These are phyloP conservation scores for Camellia japonica DNA, from an alignment of 148 eudicot genomes.

Conservation along the genomic window DNA sequence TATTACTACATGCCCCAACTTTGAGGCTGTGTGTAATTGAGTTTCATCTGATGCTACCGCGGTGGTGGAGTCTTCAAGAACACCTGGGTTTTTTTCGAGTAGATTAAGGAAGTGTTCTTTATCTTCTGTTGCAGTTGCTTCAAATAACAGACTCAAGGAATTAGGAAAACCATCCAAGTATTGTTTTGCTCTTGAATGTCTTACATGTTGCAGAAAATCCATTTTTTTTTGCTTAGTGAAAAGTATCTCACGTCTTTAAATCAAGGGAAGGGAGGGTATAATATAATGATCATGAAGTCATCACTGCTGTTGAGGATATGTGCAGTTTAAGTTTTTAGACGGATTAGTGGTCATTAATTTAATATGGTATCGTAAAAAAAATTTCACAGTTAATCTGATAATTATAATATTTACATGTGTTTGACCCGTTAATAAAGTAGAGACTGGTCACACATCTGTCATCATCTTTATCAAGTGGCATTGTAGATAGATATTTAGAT, in stretches of 20 bases:
- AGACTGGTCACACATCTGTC: not conserved
- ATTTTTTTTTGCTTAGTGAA: not conserved
- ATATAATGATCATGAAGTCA: not conserved
- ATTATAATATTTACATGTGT: no score
- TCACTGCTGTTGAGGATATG: no score
- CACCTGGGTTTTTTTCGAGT: not conserved
- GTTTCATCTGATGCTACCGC: not conserved
- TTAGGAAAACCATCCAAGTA: not conserved
- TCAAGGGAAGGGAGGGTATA: not conserved
- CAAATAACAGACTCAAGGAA: not conserved
- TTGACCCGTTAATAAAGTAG: no score
- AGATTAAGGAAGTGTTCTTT: not conserved
- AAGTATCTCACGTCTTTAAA: not conserved
- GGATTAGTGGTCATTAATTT: no score
- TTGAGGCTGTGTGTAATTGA: not conserved
- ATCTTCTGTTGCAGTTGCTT: not conserved
- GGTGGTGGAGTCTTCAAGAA: not conserved
- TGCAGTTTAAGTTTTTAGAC: no score
- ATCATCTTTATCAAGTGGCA: not conserved
- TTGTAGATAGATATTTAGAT: no score
- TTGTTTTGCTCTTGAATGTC: not conserved
- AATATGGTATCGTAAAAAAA: no score
- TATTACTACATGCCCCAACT: not conserved
- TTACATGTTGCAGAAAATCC: not conserved
- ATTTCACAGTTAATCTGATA: no score